Base-by-base conservation (phyloP, 2,329 filamentous ascomycete genomes). In the Fusarium sp. region DNA sequence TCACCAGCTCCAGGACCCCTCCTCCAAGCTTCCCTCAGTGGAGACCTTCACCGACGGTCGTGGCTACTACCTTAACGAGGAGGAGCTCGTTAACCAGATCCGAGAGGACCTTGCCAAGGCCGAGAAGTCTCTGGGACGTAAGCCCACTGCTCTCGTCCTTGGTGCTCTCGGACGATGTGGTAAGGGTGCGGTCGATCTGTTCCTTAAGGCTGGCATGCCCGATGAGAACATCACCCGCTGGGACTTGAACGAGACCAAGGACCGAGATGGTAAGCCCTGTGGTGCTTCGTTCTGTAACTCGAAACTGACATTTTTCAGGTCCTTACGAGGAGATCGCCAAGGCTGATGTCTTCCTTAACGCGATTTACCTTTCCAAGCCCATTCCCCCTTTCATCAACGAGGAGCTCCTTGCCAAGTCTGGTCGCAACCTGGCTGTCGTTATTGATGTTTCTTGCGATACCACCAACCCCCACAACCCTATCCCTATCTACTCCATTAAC, bases 131-230 rank as follows among this genome's bases (percentile, higher is more conserved):
- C 84, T 97, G 26, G 87, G 88, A 75, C 79, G 80, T 28, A 89
- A 92, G 73, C 94, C 94, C 7, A 88, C 88, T 67, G 89, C 94
- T 64, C 88, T 98, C 64, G 90, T 98, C 55, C 95, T 98, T 69
- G 95, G 95, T 69, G 93, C 88, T 3, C 84, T 91, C n/a, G 91
- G 92, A 42, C 89, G 94, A 71, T 98, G 94, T 77, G 94, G 94
- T 58, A 89, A 87, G 46, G 95, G 95, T 66, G 94, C 94, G 21
- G 90, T 95, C 39, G 92, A 97, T 74, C 84, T 95, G 62, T 93
- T 92, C 79, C 83, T 88, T 73, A 89, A 90, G 80, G 90, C 90
- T 16, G 94, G 94, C 60, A 70, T 80, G 41, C 74, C 77, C 11
- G 74, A 75, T 44, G 74, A 76, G 41, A 76, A 76, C 46, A 91